These are phyloP conservation scores for Leccinum incarnatum DNA, from an alignment of 768 basidiomycete genomes.

Conservation along the genomic window DNA sequence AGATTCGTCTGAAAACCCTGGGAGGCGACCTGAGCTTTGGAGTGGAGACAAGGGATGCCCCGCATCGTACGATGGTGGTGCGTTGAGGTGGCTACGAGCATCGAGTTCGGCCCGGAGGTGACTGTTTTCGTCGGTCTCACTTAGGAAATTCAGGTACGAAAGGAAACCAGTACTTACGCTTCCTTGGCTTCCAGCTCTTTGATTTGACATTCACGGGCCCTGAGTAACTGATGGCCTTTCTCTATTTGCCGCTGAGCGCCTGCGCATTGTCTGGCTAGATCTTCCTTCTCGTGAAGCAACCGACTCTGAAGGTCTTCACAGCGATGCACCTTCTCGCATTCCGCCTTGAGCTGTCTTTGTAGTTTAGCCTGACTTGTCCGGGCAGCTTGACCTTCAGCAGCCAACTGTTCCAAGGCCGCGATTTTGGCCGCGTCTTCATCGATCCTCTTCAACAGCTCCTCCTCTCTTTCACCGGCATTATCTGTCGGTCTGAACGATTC, in stretches of 20 bases:
- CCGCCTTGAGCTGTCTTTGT: slow-evolving; percentile 39
- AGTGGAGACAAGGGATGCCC: not conserved
- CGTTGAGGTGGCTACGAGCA: not conserved
- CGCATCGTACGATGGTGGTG: not conserved
- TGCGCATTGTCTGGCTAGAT: slow-evolving; percentile 43
- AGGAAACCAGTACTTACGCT: slow-evolving; percentile 22
- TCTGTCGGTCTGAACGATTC: slow-evolving; percentile 40
- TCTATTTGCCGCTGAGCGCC: slow-evolving; percentile 34
- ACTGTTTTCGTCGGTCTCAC: slow-evolving; percentile 10
- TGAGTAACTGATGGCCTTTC: slow-evolving; percentile 19
- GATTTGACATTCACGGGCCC: slow-evolving; percentile 24
- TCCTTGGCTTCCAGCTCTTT: slow-evolving; percentile 23
- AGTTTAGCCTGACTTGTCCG: slow-evolving; percentile 33
- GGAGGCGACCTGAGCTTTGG: not conserved
- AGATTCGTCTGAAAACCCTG: slow-evolving; percentile 18
- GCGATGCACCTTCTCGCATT: slow-evolving; percentile 38
- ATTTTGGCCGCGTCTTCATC: slow-evolving; percentile 75
- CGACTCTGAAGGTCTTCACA: slow-evolving; percentile 44
- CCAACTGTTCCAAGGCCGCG: slow-evolving; percentile 49
- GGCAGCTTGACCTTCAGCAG: slow-evolving; percentile 39
- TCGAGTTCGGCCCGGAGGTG: slow-evolving; percentile 22
- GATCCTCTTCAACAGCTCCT: slow-evolving; percentile 59
- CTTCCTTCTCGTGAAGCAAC: slow-evolving; percentile 56
- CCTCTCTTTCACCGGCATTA: slow-evolving; percentile 49
- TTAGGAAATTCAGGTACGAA: not conserved